phyloP scores from a whole-genome alignment of 106 monocot species.

The Allium sativum region DNA sequence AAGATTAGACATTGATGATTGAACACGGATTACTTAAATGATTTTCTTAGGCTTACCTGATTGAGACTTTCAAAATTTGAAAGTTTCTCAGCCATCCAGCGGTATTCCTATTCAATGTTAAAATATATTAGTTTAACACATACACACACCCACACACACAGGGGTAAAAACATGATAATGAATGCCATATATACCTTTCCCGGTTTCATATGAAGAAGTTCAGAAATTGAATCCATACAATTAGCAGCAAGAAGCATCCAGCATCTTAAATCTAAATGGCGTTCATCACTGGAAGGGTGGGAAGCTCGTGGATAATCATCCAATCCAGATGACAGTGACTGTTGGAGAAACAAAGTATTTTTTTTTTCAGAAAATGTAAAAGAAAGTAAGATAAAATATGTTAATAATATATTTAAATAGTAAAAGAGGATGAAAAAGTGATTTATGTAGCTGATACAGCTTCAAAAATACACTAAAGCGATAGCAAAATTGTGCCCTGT shows the following conservation, averaged over 20 bases:
- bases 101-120: slow-evolving; percentile 42
- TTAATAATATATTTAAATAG: too few relatives aligned
- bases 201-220: slow-evolving; percentile 26
- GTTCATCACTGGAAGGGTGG: slow-evolving; percentile 85
- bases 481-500: too few relatives aligned
- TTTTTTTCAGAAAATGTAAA: too few relatives aligned
- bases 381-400: too few relatives aligned
- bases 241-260: slow-evolving; percentile 96
- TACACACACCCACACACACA: not conserved
- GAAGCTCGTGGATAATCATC: slow-evolving; percentile 99
- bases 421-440: too few relatives aligned
- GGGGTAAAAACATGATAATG: not conserved
- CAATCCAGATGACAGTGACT: slow-evolving; percentile 86
- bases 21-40: not conserved
- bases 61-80: slow-evolving; percentile 73
- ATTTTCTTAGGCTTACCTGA: slow-evolving; percentile 35
- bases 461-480: too few relatives aligned
- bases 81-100: slow-evolving; percentile 46
- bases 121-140: not conserved
- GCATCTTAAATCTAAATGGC: slow-evolving; percentile 83
- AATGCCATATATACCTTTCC: slow-evolving; percentile 26
- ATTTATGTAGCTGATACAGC: too few relatives aligned
- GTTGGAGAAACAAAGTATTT: not conserved
- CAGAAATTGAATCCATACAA: slow-evolving; percentile 72
- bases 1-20: too few relatives aligned